Percentiles rank a stretch among this genome's conserved stretches.
Evolutionary conservation across 208 protist genomes (phyloP).

Genomic region (Trypanosomatidae sp.): DNA sequence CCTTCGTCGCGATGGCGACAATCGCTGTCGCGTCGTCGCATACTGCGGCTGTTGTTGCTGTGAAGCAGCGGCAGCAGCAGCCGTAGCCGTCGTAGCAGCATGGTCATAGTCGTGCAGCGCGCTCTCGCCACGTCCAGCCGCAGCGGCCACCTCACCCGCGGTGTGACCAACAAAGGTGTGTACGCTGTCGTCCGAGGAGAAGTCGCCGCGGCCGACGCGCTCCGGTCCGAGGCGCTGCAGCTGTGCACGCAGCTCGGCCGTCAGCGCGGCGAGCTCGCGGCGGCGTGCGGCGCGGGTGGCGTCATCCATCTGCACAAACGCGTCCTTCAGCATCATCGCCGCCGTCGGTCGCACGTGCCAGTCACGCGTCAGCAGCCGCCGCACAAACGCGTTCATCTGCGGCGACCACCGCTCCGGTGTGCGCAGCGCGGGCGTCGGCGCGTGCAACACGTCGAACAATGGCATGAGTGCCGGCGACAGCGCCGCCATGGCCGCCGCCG

Average conservation of each 20-base stretch:
- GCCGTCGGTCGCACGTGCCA: conserved; percentile 55
- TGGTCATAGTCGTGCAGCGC: too few species aligned
- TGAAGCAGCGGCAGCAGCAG: too few species aligned
- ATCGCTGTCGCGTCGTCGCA: too few species aligned
- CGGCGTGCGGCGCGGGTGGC: conserved; percentile 34
- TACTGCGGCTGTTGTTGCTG: too few species aligned
- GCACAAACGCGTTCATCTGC: conserved; percentile 73
- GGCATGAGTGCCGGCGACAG: too few species aligned
- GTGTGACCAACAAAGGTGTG: conserved; percentile 37
- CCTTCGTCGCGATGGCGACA: too few species aligned
- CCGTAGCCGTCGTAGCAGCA: too few species aligned
- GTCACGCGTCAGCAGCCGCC: conserved; percentile 68
- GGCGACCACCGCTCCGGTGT: conserved; percentile 80
- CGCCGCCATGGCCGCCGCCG: too few species aligned
- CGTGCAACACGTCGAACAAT: too few species aligned
- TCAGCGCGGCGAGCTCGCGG: conserved; percentile 47
- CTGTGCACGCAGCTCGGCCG: conserved; percentile 37
- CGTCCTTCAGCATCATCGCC: conserved; percentile 59
- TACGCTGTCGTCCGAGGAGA: conserved; percentile 15
- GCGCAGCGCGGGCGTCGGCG: too few species aligned
- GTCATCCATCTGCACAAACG: conserved; percentile 46
- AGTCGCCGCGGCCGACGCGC: conserved; percentile 12
- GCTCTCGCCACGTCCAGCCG: too few species aligned
- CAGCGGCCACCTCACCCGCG: conserved; percentile 1
- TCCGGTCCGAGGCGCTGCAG: conserved; percentile 9